Conservation (phyloP, 2,329 filamentous ascomycete genomes). For the Sporothrix sp. region DNA sequence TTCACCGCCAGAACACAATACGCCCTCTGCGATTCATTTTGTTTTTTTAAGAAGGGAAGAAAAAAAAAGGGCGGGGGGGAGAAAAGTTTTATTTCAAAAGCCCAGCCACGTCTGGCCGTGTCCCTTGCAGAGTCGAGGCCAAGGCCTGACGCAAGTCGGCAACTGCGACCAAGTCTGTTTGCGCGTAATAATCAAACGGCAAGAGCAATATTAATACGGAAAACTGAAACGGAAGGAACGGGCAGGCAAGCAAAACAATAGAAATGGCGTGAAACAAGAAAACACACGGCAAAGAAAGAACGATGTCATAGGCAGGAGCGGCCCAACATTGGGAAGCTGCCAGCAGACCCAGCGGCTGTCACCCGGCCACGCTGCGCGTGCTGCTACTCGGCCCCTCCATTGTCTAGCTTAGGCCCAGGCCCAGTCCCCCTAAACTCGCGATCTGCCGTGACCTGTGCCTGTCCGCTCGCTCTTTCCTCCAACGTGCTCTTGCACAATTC, state of each 20-base stretch:
- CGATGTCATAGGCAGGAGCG: neutral
- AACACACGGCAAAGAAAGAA: neutral
- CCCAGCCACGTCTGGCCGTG: too few species aligned
- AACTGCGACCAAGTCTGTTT: too few species aligned
- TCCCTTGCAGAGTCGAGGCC: too few species aligned
- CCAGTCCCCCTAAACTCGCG: neutral
- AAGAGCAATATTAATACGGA: neutral
- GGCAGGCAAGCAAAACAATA: too few species aligned
- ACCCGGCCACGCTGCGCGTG: constrained; percentile 2
- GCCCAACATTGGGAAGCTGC: too few species aligned
- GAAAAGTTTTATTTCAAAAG: too few species aligned
- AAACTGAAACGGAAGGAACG: too few species aligned
- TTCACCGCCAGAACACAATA: constrained; percentile 3
- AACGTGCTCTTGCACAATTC: neutral
- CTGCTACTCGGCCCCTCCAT: neutral
- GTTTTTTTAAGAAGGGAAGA: too few species aligned
- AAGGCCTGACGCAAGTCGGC: too few species aligned
- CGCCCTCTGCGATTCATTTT: neutral
- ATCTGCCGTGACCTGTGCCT: neutral
- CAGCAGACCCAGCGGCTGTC: too few species aligned
- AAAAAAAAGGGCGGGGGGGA: too few species aligned
- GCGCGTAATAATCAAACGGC: neutral
- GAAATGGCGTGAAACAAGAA: neutral
- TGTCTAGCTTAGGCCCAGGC: neutral
- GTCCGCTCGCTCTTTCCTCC: neutral